Base-by-base conservation (phyloP, 768 basidiomycete species). In the Megacollybia marginata region DNA sequence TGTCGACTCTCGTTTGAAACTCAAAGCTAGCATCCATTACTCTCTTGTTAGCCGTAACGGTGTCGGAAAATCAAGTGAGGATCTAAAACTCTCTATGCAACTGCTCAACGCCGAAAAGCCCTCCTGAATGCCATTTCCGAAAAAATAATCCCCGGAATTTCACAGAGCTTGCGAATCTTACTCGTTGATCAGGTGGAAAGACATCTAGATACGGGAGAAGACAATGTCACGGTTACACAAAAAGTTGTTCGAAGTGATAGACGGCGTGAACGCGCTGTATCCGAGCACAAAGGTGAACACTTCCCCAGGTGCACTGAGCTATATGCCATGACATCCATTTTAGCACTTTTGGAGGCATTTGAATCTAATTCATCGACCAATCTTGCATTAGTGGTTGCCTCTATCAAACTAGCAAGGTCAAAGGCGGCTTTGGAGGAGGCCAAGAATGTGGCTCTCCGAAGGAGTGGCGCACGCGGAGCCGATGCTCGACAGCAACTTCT, bases 41-140 rank as follows among this genome's bases (percentile, higher is more conserved):
- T 75, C 70, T 28, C 68, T 85, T 48, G 66, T 80, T 7, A 82
- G 80, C 12, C 66, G 79, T 48, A 79, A 79, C 57, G 80, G 79
- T 2, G 67, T 71, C 15, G 80, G 78, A 9, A 80, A 80, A 56
- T 76, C 74, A 12, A 74, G 71, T 73, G 44, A 42, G 54, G 52
- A 28, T 6, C 23, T 28, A 28, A 6, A 28, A 6, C 23, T 28
- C 23, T 28, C 4, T 28, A 28, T 28, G 23, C 23, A 28, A 28
- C 23, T 28, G 23, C 23, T 28, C 28, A 16, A 62, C 5, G 62
- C 59, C 5, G 58, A 62, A 54, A 59, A 33, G 28, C 56, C 13
- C 60, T 77, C 1, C 54, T 78, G 23, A 63, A 63, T 15, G 74
- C 74, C 9, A 53, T 79, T 20, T 61, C 63, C 2, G 69, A 76